Conservation (phyloP, 2,329 filamentous ascomycete genomes). For the Nemania bipapillata region DNA sequence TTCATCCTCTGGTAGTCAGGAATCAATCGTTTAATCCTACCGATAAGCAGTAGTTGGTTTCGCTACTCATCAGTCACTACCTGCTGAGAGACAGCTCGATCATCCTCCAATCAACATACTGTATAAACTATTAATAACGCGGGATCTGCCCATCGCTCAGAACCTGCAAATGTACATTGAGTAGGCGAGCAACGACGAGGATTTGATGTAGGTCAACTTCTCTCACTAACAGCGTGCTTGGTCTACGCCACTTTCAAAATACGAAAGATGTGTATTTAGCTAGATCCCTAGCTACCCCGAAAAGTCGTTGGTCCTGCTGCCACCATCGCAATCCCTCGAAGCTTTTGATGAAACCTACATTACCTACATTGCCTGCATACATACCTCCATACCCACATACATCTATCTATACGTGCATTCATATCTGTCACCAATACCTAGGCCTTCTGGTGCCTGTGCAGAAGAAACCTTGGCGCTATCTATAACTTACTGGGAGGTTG, state of each 20-base stretch:
- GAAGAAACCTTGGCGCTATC: slow-evolving; percentile 21
- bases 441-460: slow-evolving; percentile 12
- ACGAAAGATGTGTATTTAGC: slow-evolving; percentile 16
- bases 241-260: not conserved
- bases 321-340: slow-evolving; percentile 10
- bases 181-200: slow-evolving; percentile 25
- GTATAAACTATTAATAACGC: slow-evolving; percentile 1
- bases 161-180: slow-evolving; percentile 1
- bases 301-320: not conserved
- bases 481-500: slow-evolving; percentile 11
- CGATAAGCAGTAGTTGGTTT: not conserved
- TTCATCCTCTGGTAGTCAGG: not conserved
- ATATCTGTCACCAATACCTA: not conserved
- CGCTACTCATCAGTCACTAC: not conserved
- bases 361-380: slow-evolving; percentile 1
- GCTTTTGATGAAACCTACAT: slow-evolving; percentile 14
- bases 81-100: not conserved
- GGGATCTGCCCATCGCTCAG: slow-evolving; percentile 20
- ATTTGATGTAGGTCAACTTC: slow-evolving; percentile 21
- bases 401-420: not conserved
- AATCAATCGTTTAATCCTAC: not conserved
- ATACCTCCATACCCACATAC: not conserved
- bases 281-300: not conserved
- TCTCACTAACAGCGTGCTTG: slow-evolving; percentile 1
- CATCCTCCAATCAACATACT: slow-evolving; percentile 3